Percentiles rank a stretch among this genome's conserved stretches.
Evolutionary conservation across 352 stramenopile species (phyloP).

Genomic region (Phytophthora boehmeriae): DNA sequence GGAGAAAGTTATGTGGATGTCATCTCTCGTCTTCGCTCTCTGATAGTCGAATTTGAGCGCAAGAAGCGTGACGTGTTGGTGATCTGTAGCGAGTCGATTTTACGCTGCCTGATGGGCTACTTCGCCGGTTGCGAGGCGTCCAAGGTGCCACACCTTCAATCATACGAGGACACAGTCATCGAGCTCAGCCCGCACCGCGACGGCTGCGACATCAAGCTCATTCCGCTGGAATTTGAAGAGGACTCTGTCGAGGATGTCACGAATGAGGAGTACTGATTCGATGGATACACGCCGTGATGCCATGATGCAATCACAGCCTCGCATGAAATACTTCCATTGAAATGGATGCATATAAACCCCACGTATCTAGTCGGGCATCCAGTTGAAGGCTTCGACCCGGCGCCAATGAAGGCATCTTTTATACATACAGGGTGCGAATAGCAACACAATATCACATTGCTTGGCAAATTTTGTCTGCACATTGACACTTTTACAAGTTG

Average conservation of each 20-base stretch:
- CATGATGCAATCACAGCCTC: not conserved
- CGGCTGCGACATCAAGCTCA: slow-evolving; percentile 84
- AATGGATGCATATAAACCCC: slow-evolving; percentile 20
- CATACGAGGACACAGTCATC: slow-evolving; percentile 73
- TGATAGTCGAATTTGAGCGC: slow-evolving; percentile 93
- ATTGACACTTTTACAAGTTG: no score
- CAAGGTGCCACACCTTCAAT: slow-evolving; percentile 75
- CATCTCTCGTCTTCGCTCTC: slow-evolving; percentile 89
- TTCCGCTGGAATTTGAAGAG: slow-evolving; percentile 70
- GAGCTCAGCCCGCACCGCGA: slow-evolving; percentile 84
- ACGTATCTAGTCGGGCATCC: slow-evolving; percentile 22
- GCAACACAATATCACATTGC: slow-evolving; percentile 8
- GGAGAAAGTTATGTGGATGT: slow-evolving; percentile 95
- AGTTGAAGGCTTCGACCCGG: slow-evolving; percentile 8
- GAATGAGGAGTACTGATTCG: slow-evolving; percentile 10
- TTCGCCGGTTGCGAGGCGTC: slow-evolving; percentile 76
- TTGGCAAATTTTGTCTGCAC: not conserved
- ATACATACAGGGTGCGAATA: slow-evolving; percentile 22
- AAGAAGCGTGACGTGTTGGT: slow-evolving; percentile 90
- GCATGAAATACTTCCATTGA: slow-evolving; percentile 18
- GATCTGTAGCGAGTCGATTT: slow-evolving; percentile 82
- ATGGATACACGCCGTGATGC: not conserved
- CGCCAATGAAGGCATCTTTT: slow-evolving; percentile 17
- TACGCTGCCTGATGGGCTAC: slow-evolving; percentile 83
- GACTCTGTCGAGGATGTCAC: slow-evolving; percentile 24